These are phyloP conservation scores for Sphagnurus paluster DNA, from an alignment of 1,284 basidiomycete genomes.

Conservation along the genomic window DNA sequence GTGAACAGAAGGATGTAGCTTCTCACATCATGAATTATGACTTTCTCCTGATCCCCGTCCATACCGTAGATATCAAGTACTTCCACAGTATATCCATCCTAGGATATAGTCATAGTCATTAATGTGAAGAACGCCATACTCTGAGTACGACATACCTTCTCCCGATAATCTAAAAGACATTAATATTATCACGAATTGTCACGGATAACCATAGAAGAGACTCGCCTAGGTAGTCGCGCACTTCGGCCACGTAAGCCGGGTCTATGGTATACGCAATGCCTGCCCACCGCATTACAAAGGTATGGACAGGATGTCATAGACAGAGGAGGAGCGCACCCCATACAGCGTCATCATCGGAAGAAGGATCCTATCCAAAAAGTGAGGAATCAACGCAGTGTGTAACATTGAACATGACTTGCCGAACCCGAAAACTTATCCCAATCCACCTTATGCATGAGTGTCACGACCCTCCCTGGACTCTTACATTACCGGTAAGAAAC, in stretches of 20 bases:
- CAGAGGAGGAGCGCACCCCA: constrained; percentile 59
- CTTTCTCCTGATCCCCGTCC: constrained; percentile 49
- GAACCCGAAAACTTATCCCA: constrained; percentile 73
- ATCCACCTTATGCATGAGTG: constrained; percentile 81
- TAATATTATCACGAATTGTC: not conserved
- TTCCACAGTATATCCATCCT: constrained; percentile 80
- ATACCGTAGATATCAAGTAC: constrained; percentile 60
- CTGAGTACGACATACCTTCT: constrained; percentile 76
- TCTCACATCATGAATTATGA: constrained; percentile 56
- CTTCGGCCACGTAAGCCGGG: constrained; percentile 68
- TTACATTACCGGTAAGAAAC: constrained; percentile 33
- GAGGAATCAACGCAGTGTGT: not conserved
- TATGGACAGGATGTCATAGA: too few relatives aligned
- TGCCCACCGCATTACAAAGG: constrained; percentile 25
- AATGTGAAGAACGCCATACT: not conserved
- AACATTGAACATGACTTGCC: constrained; percentile 36
- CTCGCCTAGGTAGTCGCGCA: constrained; percentile 78
- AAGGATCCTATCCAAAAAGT: constrained; percentile 54
- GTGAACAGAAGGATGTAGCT: not conserved
- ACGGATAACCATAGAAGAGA: not conserved
- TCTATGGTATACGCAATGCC: constrained; percentile 85
- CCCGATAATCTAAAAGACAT: constrained; percentile 67
- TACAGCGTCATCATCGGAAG: constrained; percentile 77
- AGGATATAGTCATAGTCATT: not conserved
- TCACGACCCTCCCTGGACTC: constrained; percentile 85